Evolutionary conservation across 306 rosid species (phyloP).

Genomic region (Erythrophleum fordii): DNA sequence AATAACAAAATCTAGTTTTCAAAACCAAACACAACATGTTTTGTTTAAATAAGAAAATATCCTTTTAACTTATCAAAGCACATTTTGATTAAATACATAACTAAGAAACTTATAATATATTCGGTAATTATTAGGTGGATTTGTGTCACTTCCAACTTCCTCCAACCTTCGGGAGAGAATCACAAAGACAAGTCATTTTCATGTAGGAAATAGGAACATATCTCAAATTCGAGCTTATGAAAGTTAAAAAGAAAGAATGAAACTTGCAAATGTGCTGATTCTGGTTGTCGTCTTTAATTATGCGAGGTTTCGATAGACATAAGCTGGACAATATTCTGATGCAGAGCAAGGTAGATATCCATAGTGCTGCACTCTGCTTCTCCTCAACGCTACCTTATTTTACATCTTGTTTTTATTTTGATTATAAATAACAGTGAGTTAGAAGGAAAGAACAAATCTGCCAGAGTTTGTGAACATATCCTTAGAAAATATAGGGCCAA

Average conservation of each 20-base stretch:
- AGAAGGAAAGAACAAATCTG: neutral
- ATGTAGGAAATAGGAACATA: neutral
- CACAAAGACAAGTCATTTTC: neutral
- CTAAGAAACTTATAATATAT: neutral
- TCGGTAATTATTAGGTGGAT: neutral
- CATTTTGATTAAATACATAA: neutral
- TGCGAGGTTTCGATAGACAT: neutral
- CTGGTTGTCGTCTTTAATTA: neutral
- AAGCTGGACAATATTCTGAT: neutral
- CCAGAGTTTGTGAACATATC: no score
- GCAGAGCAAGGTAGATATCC: neutral
- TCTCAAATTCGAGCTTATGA: neutral
- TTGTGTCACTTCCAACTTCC: neutral
- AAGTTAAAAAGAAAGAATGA: neutral
- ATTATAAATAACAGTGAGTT: neutral
- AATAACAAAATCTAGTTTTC: neutral
- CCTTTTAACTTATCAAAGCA: neutral
- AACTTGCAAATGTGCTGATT: neutral
- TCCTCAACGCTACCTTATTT: conserved; percentile 4
- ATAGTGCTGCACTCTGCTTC: neutral
- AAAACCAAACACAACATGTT: neutral
- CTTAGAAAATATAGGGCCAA: no score
- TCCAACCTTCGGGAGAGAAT: neutral
- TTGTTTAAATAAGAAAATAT: neutral
- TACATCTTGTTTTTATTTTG: neutral